Evolutionary conservation across 164 flowering plant genomes (phyloP).

Genomic region (Aristolochia californica): DNA sequence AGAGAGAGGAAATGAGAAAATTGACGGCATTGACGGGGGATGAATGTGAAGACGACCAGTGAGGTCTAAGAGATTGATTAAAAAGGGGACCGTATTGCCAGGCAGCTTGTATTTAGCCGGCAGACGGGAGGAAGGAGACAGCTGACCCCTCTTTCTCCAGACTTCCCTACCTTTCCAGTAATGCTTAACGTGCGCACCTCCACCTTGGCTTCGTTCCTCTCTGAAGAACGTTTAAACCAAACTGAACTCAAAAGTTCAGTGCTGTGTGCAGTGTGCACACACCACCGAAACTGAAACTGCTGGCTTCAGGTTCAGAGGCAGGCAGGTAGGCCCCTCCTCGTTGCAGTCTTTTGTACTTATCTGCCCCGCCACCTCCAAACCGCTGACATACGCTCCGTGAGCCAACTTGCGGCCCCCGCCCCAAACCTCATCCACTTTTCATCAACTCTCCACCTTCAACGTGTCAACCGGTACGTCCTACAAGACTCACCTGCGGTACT

Average conservation of each 20-base stretch:
- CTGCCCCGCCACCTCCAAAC: no score
- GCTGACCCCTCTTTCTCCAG: not conserved
- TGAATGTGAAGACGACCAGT: not conserved
- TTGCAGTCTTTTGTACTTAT: no score
- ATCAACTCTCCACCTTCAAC: no score
- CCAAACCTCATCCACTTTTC: no score
- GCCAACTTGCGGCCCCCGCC: no score
- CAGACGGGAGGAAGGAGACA: slow-evolving; percentile 9
- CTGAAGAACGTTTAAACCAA: no score
- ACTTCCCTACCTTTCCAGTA: not conserved
- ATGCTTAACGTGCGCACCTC: slow-evolving; percentile 1
- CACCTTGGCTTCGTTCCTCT: no score
- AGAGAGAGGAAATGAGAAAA: not conserved
- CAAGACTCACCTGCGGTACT: no score
- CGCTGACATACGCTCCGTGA: no score
- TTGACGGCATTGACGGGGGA: slow-evolving; percentile 2
- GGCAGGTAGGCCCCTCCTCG: not conserved
- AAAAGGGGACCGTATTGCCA: not conserved
- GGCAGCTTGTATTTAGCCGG: slow-evolving; percentile 4
- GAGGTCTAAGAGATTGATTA: not conserved
- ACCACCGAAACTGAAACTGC: not conserved
- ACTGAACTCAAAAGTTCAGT: no score
- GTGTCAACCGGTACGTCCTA: no score
- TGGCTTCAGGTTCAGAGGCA: not conserved
- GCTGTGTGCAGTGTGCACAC: no score